Base-by-base conservation (phyloP, 352 stramenopile species). In the Phytophthora fragariaefolia region DNA sequence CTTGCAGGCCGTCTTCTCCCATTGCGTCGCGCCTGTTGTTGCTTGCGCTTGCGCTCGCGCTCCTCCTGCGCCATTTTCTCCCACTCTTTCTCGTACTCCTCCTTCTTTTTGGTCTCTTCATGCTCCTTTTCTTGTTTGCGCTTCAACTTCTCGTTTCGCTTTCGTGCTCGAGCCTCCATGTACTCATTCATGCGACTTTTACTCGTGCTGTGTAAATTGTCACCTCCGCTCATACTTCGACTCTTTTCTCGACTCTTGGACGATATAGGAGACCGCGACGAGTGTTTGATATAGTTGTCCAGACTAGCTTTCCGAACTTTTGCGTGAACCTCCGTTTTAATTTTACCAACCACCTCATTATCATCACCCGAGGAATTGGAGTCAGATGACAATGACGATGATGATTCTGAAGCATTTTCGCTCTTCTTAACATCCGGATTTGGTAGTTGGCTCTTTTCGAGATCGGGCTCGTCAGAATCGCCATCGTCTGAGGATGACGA, bases 121-220 rank as follows among this genome's bases (percentile, higher is more conserved):
- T 85, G 64, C 48, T 91, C 83, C 47, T 90, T 83, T 54, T 91
- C 73, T 50, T 89, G 75, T 12, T 92, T 89, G 40, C 84, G 89
- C 49, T 90, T 85, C 18, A 91, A 63, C 54, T 95, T 96, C 45
- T 91, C 84, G 23, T 87, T 80, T 12, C 85, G 86, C 52, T 93
- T 95, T 50, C 73, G 87, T 9, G 85, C 83, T 2, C 88, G 88
- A 27, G 73, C 80, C 45, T 96, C 86, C 88, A 96, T 96, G 68
- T 96, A 96, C 53, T 91, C 80, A 51, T 96, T 96, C 88, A 96
- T 96, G 23, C 88, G 86, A 48, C 80, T 93, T 63, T 89, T 89
- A 27, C 78, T 89, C 12, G 69, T 73, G 10, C 59, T 67, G 42
- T 76, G 72, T 24, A 63, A 51, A 53, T 61, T 61, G n/a, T 79